Evolutionary conservation across 768 basidiomycete genomes (phyloP), one percentile per base, ranked within the genome.

Genomic region (Scleroderma bovista): DNA sequence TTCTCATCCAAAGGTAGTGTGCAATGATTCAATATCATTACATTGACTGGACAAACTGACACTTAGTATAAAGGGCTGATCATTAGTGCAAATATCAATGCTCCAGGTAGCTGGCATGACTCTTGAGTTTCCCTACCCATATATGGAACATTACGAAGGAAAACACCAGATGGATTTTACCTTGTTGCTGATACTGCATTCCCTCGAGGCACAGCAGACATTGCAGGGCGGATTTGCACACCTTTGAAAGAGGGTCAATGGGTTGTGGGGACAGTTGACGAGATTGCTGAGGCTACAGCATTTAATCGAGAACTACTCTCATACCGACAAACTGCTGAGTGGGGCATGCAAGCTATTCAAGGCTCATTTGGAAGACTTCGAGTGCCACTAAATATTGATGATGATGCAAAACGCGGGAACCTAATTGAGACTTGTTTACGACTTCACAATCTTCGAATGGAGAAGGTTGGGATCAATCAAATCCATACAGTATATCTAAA

Each of bases 91-190:
- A 55, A 52, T 7, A 45, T 70, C 13, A 77, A 77, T 60, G 63
- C 67, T 1, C 75, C 74, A 0, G 72, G 75, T 10, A 76, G 75
- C 53, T 79, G 75, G 75, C 77, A 78, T 57, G 72, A 79, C 51
- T 64, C 73, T 7, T 62, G 57, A 20, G 67, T 77, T 50, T 72
- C 75, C 1, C 57, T 54, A 3, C 65, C 61, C 2, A 69, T 79
- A 12, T 77, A 72, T 51, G 46, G 70, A 7, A 65, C 64, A 29
- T 59, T 75, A 0, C 53, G 47, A 0, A 59, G 47, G 2, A 19
- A 56, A 3, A 75, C 70, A 19, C 75, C 73, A 0, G 63, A 68
- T 2, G 71, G 70, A 1, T 77, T 58, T 53, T 77, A 71, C 56
- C 54, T 77, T 10, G 65, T 74, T 11, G 62, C 73, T 0, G 73